phyloP scores from a whole-genome alignment of 2,329 filamentous ascomycete species.

The Fusarium euwallaceae region DNA sequence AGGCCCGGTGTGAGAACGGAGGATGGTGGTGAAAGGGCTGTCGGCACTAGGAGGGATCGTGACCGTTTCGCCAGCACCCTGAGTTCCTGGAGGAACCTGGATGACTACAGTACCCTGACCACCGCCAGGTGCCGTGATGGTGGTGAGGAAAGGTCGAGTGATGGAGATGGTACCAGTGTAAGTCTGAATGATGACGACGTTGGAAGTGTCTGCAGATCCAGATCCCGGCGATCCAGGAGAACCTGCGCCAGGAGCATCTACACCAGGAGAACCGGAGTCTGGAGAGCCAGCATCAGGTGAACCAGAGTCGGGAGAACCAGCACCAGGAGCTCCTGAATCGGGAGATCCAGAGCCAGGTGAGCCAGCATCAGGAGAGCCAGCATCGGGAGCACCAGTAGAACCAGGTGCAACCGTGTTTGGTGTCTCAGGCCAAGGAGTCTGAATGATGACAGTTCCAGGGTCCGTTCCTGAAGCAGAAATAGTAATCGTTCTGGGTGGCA shows the following conservation, averaged over 20 bases:
- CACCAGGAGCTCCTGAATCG: neutral
- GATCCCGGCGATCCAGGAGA: constrained; percentile 1
- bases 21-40: constrained; percentile 31
- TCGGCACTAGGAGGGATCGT: constrained; percentile 33
- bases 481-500: constrained; percentile 23
- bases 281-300: neutral
- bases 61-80: constrained; percentile 24
- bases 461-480: constrained; percentile 28
- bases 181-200: constrained; percentile 32
- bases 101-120: constrained; percentile 30
- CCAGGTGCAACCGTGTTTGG: constrained; percentile 12
- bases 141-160: constrained; percentile 23
- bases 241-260: neutral
- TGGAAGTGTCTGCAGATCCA: constrained; percentile 11
- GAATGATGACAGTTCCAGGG: constrained; percentile 35
- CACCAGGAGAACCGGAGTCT: neutral
- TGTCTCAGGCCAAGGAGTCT: constrained; percentile 36
- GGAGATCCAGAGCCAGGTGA: neutral
- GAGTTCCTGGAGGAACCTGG: constrained; percentile 28
- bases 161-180: constrained; percentile 34
- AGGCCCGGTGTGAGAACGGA: constrained; percentile 25
- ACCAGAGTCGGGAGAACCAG: neutral
- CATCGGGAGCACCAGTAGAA: constrained; percentile 2
- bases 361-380: neutral
- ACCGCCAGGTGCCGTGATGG: constrained; percentile 19